Evolutionary conservation across 768 basidiomycete species (phyloP).

Genomic region (Hirschioporus abietinus): DNA sequence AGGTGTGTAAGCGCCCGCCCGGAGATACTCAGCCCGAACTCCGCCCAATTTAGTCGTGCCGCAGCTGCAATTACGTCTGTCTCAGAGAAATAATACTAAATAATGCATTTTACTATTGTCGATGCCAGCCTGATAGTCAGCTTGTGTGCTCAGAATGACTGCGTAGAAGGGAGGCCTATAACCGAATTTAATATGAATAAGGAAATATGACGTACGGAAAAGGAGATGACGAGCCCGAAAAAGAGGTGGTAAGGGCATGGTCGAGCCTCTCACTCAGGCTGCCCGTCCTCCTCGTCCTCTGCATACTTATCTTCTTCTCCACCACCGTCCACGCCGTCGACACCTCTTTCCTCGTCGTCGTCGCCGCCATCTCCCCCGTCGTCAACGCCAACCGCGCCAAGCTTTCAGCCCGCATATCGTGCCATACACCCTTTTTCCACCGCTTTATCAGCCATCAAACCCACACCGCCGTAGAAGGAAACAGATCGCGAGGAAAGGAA

Average conservation of each 20-base stretch:
- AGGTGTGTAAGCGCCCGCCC: too few species aligned
- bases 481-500: not conserved
- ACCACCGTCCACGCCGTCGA: slow-evolving; percentile 7
- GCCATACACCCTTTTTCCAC: slow-evolving; percentile 4
- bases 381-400: not conserved
- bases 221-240: not conserved
- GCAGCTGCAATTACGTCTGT: not conserved
- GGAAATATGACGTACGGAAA: not conserved
- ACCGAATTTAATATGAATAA: not conserved
- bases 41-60: not conserved
- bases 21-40: not conserved
- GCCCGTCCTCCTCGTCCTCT: slow-evolving; percentile 8
- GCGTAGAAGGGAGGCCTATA: not conserved
- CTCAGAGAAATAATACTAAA: not conserved
- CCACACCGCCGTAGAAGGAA: slow-evolving; percentile 8
- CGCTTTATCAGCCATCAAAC: slow-evolving; percentile 11
- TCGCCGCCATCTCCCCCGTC: not conserved
- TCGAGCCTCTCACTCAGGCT: slow-evolving; percentile 1
- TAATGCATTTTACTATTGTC: not conserved
- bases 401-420: not conserved
- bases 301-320: slow-evolving; percentile 3
- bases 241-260: not conserved
- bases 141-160: not conserved
- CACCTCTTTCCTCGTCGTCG: slow-evolving; percentile 12
- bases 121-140: not conserved